Conservation (phyloP, 805 yeast species). For the Metschnikowia colocasiae region DNA sequence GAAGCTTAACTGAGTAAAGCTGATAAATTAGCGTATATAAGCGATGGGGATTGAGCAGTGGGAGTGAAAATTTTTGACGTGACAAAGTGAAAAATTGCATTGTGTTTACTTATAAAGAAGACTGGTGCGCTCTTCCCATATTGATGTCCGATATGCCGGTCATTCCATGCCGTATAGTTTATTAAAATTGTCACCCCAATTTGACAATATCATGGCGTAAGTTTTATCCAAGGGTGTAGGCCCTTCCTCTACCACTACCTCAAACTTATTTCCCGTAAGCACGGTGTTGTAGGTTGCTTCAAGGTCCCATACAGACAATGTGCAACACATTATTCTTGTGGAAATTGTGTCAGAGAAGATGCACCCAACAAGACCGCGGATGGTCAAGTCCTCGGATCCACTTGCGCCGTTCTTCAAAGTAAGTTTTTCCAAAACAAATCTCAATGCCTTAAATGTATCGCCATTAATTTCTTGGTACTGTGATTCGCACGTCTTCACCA, state of each 20-base stretch:
- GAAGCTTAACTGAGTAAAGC: not conserved
- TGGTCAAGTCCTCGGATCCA: slow-evolving; percentile 6
- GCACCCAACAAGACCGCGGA: slow-evolving; percentile 15
- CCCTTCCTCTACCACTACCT: not conserved
- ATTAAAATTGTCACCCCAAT: slow-evolving; percentile 28
- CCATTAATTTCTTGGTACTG: not conserved
- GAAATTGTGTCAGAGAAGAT: slow-evolving; percentile 23
- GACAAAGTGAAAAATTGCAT: not conserved
- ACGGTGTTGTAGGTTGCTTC: slow-evolving; percentile 7
- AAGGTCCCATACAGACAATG: slow-evolving; percentile 37
- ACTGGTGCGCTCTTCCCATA: not conserved
- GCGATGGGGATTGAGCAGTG: not conserved
- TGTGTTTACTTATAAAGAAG: not conserved
- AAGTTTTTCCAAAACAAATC: not conserved
- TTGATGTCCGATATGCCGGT: not conserved
- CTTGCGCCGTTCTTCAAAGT: not conserved
- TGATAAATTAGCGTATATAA: not conserved
- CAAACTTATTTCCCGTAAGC: not conserved
- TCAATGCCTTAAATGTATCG: slow-evolving; percentile 4
- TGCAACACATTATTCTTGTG: slow-evolving; percentile 31
- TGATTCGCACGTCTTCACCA: slow-evolving; percentile 5
- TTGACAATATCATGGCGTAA: slow-evolving; percentile 14
- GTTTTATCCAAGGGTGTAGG: slow-evolving; percentile 13
- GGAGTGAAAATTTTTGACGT: not conserved
- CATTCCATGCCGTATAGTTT: slow-evolving; percentile 37